A percentile compares a stretch with the other conserved stretches of the same genome.
phyloP scores from a whole-genome alignment of 345 rosid genomes.

The Populus davidiana region DNA sequence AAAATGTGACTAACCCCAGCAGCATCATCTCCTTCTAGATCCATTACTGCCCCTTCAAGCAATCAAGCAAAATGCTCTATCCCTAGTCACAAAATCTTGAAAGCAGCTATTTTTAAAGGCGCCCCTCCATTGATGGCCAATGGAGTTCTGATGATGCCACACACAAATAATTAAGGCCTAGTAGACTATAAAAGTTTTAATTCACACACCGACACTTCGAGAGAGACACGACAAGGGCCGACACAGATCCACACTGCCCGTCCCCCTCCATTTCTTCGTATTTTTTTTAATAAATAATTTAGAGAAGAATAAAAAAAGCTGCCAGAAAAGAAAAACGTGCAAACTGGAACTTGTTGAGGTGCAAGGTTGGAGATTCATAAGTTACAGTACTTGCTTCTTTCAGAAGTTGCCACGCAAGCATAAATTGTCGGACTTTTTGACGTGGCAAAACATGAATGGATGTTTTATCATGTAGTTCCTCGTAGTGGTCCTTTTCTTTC shows the following conservation, averaged over 20 bases:
- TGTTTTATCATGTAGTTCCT: not conserved
- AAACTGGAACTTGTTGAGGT: not conserved
- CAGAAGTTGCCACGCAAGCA: slow-evolving; percentile 5
- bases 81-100: not conserved
- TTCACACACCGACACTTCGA: not conserved
- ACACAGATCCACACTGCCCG: slow-evolving; percentile 18
- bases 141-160: not conserved
- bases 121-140: not conserved
- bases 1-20: slow-evolving; percentile 15
- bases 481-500: not conserved
- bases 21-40: slow-evolving; percentile 16
- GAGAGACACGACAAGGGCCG: slow-evolving; percentile 4
- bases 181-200: not conserved
- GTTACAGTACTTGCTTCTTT: not conserved
- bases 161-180: not conserved
- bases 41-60: slow-evolving; percentile 5
- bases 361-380: not conserved
- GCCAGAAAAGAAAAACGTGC: not conserved
- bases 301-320: not conserved
- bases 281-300: not conserved
- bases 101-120: not conserved
- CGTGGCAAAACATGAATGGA: not conserved
- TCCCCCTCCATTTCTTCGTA: not conserved
- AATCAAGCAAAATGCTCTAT: not conserved
- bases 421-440: not conserved